A percentile compares a stretch with the other conserved stretches of the same genome.
Conservation (phyloP, 208 protist species). For the Strigomonas culicis region DNA sequence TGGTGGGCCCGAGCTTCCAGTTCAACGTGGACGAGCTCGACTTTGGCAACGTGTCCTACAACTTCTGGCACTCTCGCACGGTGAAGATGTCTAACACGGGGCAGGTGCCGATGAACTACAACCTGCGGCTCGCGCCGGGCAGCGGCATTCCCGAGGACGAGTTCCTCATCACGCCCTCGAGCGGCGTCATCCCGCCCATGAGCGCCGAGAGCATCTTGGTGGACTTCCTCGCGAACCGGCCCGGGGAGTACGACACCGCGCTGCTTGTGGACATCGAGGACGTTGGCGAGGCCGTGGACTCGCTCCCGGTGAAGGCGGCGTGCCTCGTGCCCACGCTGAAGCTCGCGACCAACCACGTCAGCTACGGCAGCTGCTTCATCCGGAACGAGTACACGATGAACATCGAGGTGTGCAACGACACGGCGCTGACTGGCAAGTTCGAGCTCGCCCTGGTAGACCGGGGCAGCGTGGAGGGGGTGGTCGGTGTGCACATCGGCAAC, state of each 20-base stretch:
- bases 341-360: conserved; percentile 50
- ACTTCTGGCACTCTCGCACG: conserved; percentile 71
- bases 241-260: conserved; percentile 72
- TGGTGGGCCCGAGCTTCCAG: conserved; percentile 92
- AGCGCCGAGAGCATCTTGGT: conserved; percentile 60
- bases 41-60: conserved; percentile 94
- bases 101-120: conserved; percentile 92
- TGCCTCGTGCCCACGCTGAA: conserved; percentile 87
- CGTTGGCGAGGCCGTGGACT: conserved; percentile 86
- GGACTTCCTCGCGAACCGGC: conserved; percentile 72
- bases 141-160: conserved; percentile 34
- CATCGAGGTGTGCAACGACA: conserved; percentile 90
- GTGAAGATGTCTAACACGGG: conserved; percentile 92
- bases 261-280: conserved; percentile 93
- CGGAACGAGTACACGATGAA: conserved; percentile 81
- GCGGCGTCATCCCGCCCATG: conserved; percentile 63
- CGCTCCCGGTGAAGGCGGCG: conserved; percentile 78
- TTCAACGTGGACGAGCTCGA: conserved; percentile 90
- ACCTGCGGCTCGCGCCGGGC: conserved; percentile 68
- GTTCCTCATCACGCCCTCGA: conserved; percentile 74
- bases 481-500: conserved; percentile 19
- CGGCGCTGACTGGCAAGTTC: conserved; percentile 90
- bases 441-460: conserved; percentile 74
- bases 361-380: conserved; percentile 92
- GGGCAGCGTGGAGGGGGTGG: conserved; percentile 25